Conservation (phyloP, 352 stramenopile species). For the Phytophthora macrochlamydospora region DNA sequence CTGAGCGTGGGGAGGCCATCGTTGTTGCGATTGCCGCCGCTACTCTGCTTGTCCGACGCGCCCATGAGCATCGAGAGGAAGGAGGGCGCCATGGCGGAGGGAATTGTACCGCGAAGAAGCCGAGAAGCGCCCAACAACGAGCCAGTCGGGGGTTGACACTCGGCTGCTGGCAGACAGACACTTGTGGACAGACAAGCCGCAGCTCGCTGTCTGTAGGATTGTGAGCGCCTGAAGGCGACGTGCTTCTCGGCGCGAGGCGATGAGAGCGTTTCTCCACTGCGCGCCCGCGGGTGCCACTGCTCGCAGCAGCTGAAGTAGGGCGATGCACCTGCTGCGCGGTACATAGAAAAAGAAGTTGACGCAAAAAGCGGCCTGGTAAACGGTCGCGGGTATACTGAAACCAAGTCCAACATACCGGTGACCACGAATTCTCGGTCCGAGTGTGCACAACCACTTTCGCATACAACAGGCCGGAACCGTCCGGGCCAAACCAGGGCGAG, state of each 20-base stretch:
- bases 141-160: background rate
- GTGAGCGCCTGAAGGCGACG: background rate
- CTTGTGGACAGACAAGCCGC: background rate
- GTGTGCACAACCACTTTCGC: background rate
- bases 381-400: background rate
- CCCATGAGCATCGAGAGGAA: conserved; percentile 69
- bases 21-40: background rate
- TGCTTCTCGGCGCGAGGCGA: background rate
- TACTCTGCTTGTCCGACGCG: conserved; percentile 24
- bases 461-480: background rate
- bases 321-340: background rate
- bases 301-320: background rate
- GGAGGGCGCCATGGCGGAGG: conserved; percentile 53
- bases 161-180: background rate
- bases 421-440: background rate
- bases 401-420: background rate
- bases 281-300: background rate
- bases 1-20: conserved; percentile 14
- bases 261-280: conserved; percentile 1
- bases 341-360: background rate
- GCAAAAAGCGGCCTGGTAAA: background rate
- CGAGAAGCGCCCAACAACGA: conserved; percentile 9
- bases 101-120: conserved; percentile 18
- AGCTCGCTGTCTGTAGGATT: background rate
- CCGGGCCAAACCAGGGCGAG: background rate